Evolutionary conservation across 139 green algal genomes (phyloP).

Genomic region (Eudorina sp.): DNA sequence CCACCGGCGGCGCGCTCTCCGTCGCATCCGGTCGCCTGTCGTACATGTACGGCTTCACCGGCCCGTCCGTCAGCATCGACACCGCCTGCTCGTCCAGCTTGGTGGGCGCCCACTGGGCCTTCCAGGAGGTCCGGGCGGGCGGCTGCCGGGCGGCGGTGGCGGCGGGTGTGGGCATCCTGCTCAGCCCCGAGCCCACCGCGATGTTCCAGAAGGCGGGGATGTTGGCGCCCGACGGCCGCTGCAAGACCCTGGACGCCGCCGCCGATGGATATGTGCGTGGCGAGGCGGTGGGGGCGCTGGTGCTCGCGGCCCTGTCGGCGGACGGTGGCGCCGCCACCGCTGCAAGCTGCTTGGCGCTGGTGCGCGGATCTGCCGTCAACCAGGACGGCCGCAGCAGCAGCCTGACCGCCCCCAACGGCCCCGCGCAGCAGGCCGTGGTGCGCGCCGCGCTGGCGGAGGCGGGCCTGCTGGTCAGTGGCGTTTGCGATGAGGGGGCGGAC

Average conservation of each 20-base stretch:
- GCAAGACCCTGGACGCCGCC: conserved; percentile 85
- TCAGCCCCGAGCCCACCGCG: conserved; percentile 78
- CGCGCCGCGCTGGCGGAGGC: conserved; percentile 60
- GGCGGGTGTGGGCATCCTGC: conserved; percentile 80
- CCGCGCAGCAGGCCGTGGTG: conserved; percentile 84
- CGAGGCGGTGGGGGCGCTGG: conserved; percentile 72
- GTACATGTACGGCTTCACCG: conserved; percentile 81
- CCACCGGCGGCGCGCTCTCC: conserved; percentile 72
- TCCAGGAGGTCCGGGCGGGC: conserved; percentile 51
- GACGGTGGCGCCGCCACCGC: not conserved
- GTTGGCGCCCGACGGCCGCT: conserved; percentile 86
- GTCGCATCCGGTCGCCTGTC: conserved; percentile 79
- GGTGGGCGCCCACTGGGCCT: conserved; percentile 79
- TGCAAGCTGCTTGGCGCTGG: conserved; percentile 43
- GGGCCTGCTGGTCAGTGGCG: conserved; percentile 33
- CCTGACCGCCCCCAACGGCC: conserved; percentile 92
- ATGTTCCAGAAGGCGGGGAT: conserved; percentile 91
- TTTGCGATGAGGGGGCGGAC: too few species aligned
- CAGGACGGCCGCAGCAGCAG: conserved; percentile 90
- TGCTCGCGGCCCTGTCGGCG: conserved; percentile 25
- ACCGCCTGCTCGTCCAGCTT: conserved; percentile 86
- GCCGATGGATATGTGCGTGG: conserved; percentile 89
- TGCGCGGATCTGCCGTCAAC: conserved; percentile 87
- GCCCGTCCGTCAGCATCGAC: conserved; percentile 81
- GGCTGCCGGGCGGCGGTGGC: conserved; percentile 57